These are phyloP conservation scores for Aphanomyces invadans DNA, from an alignment of 352 stramenopile species.

Conservation along the genomic window DNA sequence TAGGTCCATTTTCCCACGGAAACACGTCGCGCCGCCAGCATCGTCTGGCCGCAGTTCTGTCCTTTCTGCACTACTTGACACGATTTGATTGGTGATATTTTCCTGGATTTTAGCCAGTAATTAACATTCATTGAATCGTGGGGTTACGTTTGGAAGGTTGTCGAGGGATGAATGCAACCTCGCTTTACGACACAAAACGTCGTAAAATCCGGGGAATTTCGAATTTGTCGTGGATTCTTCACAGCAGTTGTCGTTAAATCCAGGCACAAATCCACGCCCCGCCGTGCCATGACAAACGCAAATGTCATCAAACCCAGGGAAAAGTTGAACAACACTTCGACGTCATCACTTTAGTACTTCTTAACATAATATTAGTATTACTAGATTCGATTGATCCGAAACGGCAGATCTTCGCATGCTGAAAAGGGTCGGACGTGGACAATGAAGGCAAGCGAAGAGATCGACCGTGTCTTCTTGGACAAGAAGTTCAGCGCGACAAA, in stretches of 20 bases:
- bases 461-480: slow-evolving; percentile 73
- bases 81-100: no score
- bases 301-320: background rate
- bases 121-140: background rate
- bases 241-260: no score
- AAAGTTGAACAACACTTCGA: background rate
- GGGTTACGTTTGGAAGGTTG: background rate
- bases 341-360: background rate
- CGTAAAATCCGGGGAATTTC: no score
- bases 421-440: background rate
- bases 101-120: background rate
- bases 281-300: no score
- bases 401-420: background rate
- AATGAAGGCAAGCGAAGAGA: slow-evolving; percentile 27
- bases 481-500: slow-evolving; percentile 74
- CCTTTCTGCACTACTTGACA: background rate
- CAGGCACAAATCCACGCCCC: no score
- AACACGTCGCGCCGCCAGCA: background rate
- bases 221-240: no score
- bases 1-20: background rate
- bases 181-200: no score
- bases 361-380: background rate
- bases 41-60: background rate
- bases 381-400: background rate
- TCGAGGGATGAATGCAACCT: background rate